Conservation (phyloP, 768 basidiomycete species). For the Leccinellum albellum region DNA sequence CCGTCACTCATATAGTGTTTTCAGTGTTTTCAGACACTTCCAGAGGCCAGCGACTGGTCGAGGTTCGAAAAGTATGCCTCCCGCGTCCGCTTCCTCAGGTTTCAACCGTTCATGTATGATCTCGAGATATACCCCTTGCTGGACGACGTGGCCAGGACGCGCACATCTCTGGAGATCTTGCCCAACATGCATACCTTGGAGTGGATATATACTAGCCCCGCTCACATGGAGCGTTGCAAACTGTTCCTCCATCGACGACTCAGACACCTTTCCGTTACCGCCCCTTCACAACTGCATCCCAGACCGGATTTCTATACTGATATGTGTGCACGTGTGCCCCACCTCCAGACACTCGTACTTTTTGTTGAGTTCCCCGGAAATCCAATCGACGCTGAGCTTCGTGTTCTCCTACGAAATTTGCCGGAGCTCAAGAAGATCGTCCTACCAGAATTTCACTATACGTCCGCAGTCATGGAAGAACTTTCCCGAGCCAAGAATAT, state of each 20-base stretch:
- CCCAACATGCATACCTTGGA: slow-evolving; percentile 51
- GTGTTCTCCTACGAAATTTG: slow-evolving; percentile 38
- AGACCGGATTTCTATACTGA: slow-evolving; percentile 31
- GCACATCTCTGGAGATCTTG: slow-evolving; percentile 49
- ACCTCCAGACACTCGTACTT: slow-evolving; percentile 45
- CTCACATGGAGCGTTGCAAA: slow-evolving; percentile 36
- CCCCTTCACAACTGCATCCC: slow-evolving; percentile 15
- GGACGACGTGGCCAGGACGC: slow-evolving; percentile 55
- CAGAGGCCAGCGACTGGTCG: slow-evolving; percentile 49
- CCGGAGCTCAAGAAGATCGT: slow-evolving; percentile 44
- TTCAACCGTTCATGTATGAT: slow-evolving; percentile 11
- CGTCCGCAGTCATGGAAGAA: slow-evolving; percentile 42
- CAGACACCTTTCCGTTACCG: slow-evolving; percentile 35
- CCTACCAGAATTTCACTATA: slow-evolving; percentile 51
- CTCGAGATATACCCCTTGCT: slow-evolving; percentile 22
- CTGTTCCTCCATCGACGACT: slow-evolving; percentile 59
- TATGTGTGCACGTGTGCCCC: slow-evolving; percentile 48
- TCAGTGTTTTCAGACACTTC: slow-evolving; percentile 41
- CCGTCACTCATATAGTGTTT: neutral
- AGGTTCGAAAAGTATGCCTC: slow-evolving; percentile 52
- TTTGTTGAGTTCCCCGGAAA: slow-evolving; percentile 39
- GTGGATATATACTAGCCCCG: slow-evolving; percentile 37
- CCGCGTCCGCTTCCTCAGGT: slow-evolving; percentile 42
- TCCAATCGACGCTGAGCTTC: slow-evolving; percentile 39
- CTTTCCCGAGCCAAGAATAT: slow-evolving; percentile 45